Conservation (phyloP, 768 basidiomycete species). For the Scleroderma bovista region DNA sequence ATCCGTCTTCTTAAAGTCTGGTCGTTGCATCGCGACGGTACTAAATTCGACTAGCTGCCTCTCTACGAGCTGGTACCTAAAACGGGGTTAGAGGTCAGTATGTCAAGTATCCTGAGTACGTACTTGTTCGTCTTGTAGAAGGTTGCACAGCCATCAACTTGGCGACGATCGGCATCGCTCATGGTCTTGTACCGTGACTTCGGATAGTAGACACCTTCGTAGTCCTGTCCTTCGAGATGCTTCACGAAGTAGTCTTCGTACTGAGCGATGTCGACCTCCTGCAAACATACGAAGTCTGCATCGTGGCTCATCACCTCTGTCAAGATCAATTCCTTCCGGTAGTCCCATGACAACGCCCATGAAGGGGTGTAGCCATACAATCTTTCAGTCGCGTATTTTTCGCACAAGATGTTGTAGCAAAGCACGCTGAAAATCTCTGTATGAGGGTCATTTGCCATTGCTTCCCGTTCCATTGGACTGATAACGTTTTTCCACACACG, state of each 20-base stretch:
- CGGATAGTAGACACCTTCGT: constrained; percentile 88
- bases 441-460: constrained; percentile 53
- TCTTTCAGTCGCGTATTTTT: constrained; percentile 80
- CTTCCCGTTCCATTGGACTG: constrained; percentile 52
- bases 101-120: constrained; percentile 27
- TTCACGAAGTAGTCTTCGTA: constrained; percentile 89
- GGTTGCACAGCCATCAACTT: constrained; percentile 94
- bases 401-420: constrained; percentile 93
- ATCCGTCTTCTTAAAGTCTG: constrained; percentile 94
- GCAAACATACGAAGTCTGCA: constrained; percentile 88
- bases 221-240: constrained; percentile 66
- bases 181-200: constrained; percentile 93
- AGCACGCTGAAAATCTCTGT: constrained; percentile 77
- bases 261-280: constrained; percentile 90
- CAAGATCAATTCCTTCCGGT: constrained; percentile 83
- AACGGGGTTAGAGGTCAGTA: constrained; percentile 1
- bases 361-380: constrained; percentile 95
- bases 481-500: constrained; percentile 71
- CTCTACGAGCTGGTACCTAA: constrained; percentile 88
- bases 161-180: constrained; percentile 76
- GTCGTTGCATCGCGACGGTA: constrained; percentile 84
- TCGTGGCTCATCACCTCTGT: constrained; percentile 76
- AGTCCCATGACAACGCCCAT: constrained; percentile 96
- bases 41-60: constrained; percentile 92
- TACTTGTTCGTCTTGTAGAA: constrained; percentile 91